Conservation (phyloP, 1,284 basidiomycete species). For the Chalciporus sp. region DNA sequence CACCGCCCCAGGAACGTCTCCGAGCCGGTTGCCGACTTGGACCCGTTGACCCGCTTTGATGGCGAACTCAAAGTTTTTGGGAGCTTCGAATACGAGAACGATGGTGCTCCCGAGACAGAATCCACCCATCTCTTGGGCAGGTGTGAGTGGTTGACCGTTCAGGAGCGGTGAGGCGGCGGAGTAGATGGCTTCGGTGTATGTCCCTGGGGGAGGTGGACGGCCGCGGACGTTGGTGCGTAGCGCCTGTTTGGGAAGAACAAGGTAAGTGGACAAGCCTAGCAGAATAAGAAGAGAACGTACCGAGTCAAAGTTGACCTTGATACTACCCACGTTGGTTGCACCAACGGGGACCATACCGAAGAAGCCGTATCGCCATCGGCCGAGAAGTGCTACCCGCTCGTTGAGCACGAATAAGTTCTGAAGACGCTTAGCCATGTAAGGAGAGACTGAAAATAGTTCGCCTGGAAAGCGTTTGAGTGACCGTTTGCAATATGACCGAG, state of each 20-base stretch:
- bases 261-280: background rate
- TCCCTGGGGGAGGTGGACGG: conserved; percentile 80
- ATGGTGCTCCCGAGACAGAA: conserved; percentile 96
- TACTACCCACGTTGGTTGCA: conserved; percentile 97
- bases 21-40: conserved; percentile 81
- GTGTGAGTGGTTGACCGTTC: conserved; percentile 84
- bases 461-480: conserved; percentile 42
- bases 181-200: conserved; percentile 93
- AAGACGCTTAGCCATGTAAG: conserved; percentile 91
- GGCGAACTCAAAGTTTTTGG: conserved; percentile 79
- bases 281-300: conserved; percentile 41
- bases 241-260: conserved; percentile 41
- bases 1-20: conserved; percentile 45
- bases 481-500: background rate
- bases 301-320: conserved; percentile 95
- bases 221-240: conserved; percentile 83
- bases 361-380: conserved; percentile 94
- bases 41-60: conserved; percentile 86
- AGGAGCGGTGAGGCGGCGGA: conserved; percentile 79
- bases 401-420: conserved; percentile 96
- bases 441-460: conserved; percentile 96
- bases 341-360: conserved; percentile 98
- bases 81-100: conserved; percentile 96
- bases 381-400: conserved; percentile 96
- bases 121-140: conserved; percentile 96